Evolutionary conservation across 2,329 filamentous ascomycete genomes (phyloP).

Genomic region (Aspergillus clavatus): DNA sequence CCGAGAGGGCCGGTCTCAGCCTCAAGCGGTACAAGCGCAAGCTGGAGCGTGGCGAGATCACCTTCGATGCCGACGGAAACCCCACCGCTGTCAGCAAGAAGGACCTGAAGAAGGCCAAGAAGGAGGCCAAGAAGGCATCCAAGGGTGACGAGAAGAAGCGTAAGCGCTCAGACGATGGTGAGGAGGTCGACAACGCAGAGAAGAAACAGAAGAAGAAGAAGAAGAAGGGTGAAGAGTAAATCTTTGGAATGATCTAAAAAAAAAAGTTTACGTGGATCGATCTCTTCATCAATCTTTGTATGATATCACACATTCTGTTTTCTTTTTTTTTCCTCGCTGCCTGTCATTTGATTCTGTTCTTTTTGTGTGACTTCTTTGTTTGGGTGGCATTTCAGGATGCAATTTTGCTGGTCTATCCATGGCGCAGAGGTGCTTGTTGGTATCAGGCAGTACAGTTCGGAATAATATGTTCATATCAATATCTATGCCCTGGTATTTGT

Average conservation of each 20-base stretch:
- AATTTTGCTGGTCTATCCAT: constrained; percentile 23
- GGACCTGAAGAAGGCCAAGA: constrained; percentile 67
- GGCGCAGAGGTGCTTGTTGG: constrained; percentile 30
- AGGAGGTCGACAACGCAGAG: constrained; percentile 49
- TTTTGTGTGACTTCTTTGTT: constrained; percentile 26
- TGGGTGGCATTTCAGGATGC: constrained; percentile 33
- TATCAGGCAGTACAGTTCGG: constrained; percentile 21
- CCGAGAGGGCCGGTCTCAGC: constrained; percentile 63
- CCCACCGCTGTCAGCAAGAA: constrained; percentile 69
- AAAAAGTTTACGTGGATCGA: constrained; percentile 22
- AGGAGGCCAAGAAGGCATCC: constrained; percentile 54
- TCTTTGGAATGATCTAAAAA: constrained; percentile 7
- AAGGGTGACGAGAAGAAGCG: constrained; percentile 65
- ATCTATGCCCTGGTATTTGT: background rate
- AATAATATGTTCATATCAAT: constrained; percentile 18
- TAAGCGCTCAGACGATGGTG: constrained; percentile 54
- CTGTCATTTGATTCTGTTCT: constrained; percentile 26
- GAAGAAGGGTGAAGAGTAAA: constrained; percentile 56
- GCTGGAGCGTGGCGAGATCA: constrained; percentile 69
- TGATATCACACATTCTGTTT: constrained; percentile 39
- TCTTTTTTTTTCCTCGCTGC: constrained; percentile 26
- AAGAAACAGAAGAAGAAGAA: constrained; percentile 54
- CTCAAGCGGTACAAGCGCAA: constrained; percentile 75
- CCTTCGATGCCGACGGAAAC: constrained; percentile 60
- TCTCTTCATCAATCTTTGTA: constrained; percentile 32